Conservation (phyloP, 1,284 basidiomycete genomes). For the Trametes versicolor region DNA sequence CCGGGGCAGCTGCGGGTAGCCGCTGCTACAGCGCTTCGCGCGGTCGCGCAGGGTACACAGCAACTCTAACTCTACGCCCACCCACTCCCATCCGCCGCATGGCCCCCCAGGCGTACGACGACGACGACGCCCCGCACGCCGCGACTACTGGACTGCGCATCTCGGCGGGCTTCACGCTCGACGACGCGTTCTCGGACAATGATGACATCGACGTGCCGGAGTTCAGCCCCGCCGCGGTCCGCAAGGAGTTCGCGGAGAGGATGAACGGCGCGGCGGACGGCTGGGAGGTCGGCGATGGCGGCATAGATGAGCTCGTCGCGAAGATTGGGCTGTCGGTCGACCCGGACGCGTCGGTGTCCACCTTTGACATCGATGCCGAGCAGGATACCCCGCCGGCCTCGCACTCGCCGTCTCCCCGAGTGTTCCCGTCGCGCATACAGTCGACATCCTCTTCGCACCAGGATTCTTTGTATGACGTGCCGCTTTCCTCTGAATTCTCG, state of each 20-base stretch:
- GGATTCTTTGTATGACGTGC: slow-evolving; percentile 46
- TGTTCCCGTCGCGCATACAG: slow-evolving; percentile 31
- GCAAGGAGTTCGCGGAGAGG: slow-evolving; percentile 65
- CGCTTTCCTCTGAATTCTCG: slow-evolving; percentile 53
- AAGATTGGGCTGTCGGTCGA: slow-evolving; percentile 49
- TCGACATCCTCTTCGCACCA: slow-evolving; percentile 36
- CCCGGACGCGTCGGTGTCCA: slow-evolving; percentile 65
- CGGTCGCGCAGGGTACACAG: slow-evolving; percentile 18
- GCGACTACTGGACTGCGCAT: not conserved
- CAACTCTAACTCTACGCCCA: slow-evolving; percentile 15
- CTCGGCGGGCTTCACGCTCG: slow-evolving; percentile 46
- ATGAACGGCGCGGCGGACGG: slow-evolving; percentile 36
- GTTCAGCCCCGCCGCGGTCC: slow-evolving; percentile 66
- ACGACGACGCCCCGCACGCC: slow-evolving; percentile 22
- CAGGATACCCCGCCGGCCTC: slow-evolving; percentile 36
- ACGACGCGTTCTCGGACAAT: slow-evolving; percentile 73
- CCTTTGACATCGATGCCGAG: slow-evolving; percentile 57
- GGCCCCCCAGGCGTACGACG: slow-evolving; percentile 30
- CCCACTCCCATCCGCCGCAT: slow-evolving; percentile 19
- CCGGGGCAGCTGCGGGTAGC: slow-evolving; percentile 20
- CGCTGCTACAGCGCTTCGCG: slow-evolving; percentile 17
- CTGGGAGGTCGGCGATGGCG: slow-evolving; percentile 32
- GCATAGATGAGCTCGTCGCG: slow-evolving; percentile 32
- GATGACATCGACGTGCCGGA: slow-evolving; percentile 58
- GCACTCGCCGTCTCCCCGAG: slow-evolving; percentile 36